phyloP scores from a whole-genome alignment of 1,284 basidiomycete species.

The Gastroboletus turbinatus region DNA sequence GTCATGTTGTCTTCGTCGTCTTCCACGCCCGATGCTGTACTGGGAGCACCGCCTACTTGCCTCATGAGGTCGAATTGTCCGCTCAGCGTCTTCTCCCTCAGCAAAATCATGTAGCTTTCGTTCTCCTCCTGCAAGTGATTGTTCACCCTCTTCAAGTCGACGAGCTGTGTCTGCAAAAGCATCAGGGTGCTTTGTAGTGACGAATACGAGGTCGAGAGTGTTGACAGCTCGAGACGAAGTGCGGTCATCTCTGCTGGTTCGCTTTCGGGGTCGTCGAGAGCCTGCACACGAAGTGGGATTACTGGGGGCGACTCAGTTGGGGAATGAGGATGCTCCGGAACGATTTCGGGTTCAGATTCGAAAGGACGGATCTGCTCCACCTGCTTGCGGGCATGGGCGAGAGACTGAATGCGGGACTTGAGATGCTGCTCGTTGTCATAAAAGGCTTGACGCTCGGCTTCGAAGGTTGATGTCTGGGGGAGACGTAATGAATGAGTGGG shows the following conservation, averaged over 20 bases:
- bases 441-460: conserved; percentile 81
- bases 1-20: conserved; percentile 51
- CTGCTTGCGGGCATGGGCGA: conserved; percentile 64
- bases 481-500: conserved; percentile 12
- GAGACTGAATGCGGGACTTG: conserved; percentile 81
- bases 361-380: conserved; percentile 37
- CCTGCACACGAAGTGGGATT: conserved; percentile 35
- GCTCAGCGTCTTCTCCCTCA: conserved; percentile 85
- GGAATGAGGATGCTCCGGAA: conserved; percentile 33
- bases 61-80: conserved; percentile 79
- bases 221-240: conserved; percentile 74
- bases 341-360: conserved; percentile 28
- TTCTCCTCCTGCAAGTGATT: conserved; percentile 88
- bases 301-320: conserved; percentile 26
- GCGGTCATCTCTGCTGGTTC: conserved; percentile 85
- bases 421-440: conserved; percentile 87
- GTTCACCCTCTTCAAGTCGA: conserved; percentile 79
- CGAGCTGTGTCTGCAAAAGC: conserved; percentile 72
- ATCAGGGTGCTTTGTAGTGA: conserved; percentile 77
- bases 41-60: conserved; percentile 57
- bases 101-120: conserved; percentile 89
- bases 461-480: conserved; percentile 69
- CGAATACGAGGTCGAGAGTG: conserved; percentile 74
- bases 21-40: conserved; percentile 42
- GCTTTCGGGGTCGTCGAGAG: conserved; percentile 58